Evolutionary conservation across 2,329 filamentous ascomycete genomes (phyloP), one percentile per base, ranked within the genome.

Genomic region (Coniochaeta sp.): DNA sequence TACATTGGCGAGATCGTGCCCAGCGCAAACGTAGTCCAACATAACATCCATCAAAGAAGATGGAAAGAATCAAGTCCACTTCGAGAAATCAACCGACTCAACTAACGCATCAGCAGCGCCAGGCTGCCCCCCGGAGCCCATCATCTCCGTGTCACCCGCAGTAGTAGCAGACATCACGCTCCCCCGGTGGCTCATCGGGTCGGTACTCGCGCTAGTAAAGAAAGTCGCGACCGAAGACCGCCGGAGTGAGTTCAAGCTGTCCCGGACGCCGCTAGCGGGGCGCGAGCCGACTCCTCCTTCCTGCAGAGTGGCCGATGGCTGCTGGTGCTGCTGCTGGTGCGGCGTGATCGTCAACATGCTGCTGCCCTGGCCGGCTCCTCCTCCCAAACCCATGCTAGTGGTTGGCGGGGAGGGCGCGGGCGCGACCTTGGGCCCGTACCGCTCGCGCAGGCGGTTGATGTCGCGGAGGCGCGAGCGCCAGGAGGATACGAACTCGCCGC

Each of bases 401-500:
- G 70, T 64, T 17, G 67, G 68, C 69, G 72, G 67, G 65, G 67
- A 66, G 63, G 69, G 61, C 68, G 58, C 61, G 71, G 65, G 65
- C 71, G 38, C 66, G 19, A 62, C 56, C 64, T 80, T 84, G 9
- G 76, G 75, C 31, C 76, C 78, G 65, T 88, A 81, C 62, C 82
- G 85, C 61, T 96, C 90, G 31, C 92, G 86, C 57, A 99, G 81
- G 52, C 86, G 84, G 70, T 89, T 89, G 70, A 99, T 96, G 71
- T 93, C 90, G 57, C 89, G 85, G 14, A 98, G 82, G 57, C 95
- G 87, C 67, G 89, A 90, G 61, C 91, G 87, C 95, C 95, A 98
- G 9, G 91, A 90, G 12, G 91, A 95, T 33, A 95, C 82, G 69
- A 96, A 88, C 71, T 96, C 92, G 60, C 89, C 89, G 6, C 88